These are phyloP conservation scores for Penicillium salamii DNA, from an alignment of 495 filamentous ascomycete genomes.

Conservation along the genomic window DNA sequence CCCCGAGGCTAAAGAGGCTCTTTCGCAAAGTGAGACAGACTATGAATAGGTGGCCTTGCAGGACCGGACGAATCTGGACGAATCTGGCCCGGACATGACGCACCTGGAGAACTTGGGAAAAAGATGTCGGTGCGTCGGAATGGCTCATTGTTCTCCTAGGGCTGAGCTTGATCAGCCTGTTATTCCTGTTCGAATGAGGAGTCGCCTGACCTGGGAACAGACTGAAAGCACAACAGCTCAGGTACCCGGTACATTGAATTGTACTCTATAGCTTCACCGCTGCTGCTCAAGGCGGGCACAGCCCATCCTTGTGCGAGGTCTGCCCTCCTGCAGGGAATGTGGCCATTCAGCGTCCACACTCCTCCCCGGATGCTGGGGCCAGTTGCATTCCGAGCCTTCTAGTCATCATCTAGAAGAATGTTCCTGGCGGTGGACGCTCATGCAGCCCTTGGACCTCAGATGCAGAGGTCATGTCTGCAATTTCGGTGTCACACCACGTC, in stretches of 20 bases:
- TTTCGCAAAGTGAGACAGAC: constrained; percentile 4
- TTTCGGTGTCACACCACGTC: background rate
- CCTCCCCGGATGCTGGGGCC: constrained; percentile 24
- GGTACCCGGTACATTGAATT: constrained; percentile 10
- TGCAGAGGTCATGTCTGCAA: too few relatives aligned
- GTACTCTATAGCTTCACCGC: constrained; percentile 17
- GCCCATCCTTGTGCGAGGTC: constrained; percentile 15
- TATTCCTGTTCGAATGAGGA: constrained; percentile 12
- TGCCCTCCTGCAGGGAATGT: constrained; percentile 12
- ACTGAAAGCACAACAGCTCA: constrained; percentile 9
- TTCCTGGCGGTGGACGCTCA: constrained; percentile 29
- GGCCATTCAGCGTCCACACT: constrained; percentile 15
- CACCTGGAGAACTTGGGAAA: too few relatives aligned
- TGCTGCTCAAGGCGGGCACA: constrained; percentile 20
- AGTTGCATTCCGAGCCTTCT: constrained; percentile 24
- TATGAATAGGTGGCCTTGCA: constrained; percentile 9
- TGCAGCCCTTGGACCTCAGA: constrained; percentile 8
- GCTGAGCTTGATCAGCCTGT: constrained; percentile 10
- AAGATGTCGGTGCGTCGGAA: constrained; percentile 4
- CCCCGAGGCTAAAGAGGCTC: constrained; percentile 9
- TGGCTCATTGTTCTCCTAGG: constrained; percentile 6
- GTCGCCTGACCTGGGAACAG: constrained; percentile 1
- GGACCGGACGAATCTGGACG: background rate
- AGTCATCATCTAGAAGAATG: constrained; percentile 33
- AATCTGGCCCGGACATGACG: too few relatives aligned